Percentiles rank a stretch among this genome's conserved stretches.
Evolutionary conservation across 805 yeast genomes (phyloP).

Genomic region (Saccharomyces paradoxus): DNA sequence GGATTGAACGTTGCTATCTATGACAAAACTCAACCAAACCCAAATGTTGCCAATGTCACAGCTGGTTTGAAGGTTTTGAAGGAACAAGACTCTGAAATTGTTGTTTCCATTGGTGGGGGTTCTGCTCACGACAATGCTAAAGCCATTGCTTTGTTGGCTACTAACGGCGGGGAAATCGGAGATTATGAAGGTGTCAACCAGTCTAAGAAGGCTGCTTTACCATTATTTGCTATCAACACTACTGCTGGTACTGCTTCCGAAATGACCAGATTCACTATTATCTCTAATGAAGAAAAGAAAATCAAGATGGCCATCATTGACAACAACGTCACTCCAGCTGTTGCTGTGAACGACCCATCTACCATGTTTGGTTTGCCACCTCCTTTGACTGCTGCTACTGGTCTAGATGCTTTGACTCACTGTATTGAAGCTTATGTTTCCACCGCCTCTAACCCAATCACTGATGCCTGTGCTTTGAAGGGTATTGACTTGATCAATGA

Average conservation of each 20-base stretch:
- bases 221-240: conserved; percentile 38
- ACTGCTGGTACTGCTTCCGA: conserved; percentile 43
- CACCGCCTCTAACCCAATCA: conserved; percentile 40
- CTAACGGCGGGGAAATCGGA: conserved; percentile 34
- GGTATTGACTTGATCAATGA: conserved; percentile 35
- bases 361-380: conserved; percentile 36
- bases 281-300: conserved; percentile 32
- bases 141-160: conserved; percentile 34
- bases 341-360: conserved; percentile 38
- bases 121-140: conserved; percentile 42
- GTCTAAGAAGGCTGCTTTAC: conserved; percentile 23
- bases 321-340: conserved; percentile 34
- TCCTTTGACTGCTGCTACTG: conserved; percentile 35
- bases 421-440: conserved; percentile 40
- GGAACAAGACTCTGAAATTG: conserved; percentile 28
- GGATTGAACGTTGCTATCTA: conserved; percentile 13
- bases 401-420: conserved; percentile 39
- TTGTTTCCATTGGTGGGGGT: conserved; percentile 40
- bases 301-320: conserved; percentile 39
- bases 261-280: conserved; percentile 40
- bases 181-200: conserved; percentile 36
- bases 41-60: conserved; percentile 11
- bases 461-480: conserved; percentile 37
- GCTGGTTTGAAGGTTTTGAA: conserved; percentile 14
- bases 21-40: conserved; percentile 22